A percentile compares a stretch with the other conserved stretches of the same genome.
phyloP scores from a whole-genome alignment of 257 asterid genomes.

The Paraleonurus japonicus region DNA sequence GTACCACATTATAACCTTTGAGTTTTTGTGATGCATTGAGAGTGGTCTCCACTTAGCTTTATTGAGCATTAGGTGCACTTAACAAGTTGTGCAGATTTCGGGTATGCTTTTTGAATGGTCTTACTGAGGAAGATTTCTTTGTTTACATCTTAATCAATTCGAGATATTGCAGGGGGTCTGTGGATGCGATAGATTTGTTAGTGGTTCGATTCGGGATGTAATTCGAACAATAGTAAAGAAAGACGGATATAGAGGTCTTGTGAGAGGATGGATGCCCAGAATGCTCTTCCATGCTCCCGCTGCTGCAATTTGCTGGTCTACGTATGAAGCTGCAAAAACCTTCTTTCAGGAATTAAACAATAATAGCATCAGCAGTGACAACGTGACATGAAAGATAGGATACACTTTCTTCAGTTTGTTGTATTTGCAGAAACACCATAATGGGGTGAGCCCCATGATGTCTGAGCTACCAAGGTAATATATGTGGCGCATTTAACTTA shows the following conservation, averaged over 20 bases:
- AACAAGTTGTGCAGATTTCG: background rate
- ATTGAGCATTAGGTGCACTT: background rate
- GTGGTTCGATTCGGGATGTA: conserved; percentile 73
- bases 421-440: conserved; percentile 22
- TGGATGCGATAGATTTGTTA: conserved; percentile 88
- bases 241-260: conserved; percentile 89
- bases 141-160: background rate
- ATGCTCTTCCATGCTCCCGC: conserved; percentile 99
- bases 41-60: conserved; percentile 1
- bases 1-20: background rate
- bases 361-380: conserved; percentile 21
- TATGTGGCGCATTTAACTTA: conserved; percentile 22
- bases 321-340: conserved; percentile 82
- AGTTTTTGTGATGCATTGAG: background rate
- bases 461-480: conserved; percentile 9
- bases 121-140: background rate
- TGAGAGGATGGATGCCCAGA: conserved; percentile 98
- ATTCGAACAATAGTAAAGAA: conserved; percentile 64
- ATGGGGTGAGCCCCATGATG: background rate
- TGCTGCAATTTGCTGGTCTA: conserved; percentile 99
- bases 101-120: background rate
- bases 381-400: conserved; percentile 33
- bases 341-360: conserved; percentile 65
- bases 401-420: conserved; percentile 13
- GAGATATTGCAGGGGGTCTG: conserved; percentile 75